These are phyloP conservation scores for Pulveroboletus sp. DNA, from an alignment of 768 basidiomycete species.

Conservation along the genomic window DNA sequence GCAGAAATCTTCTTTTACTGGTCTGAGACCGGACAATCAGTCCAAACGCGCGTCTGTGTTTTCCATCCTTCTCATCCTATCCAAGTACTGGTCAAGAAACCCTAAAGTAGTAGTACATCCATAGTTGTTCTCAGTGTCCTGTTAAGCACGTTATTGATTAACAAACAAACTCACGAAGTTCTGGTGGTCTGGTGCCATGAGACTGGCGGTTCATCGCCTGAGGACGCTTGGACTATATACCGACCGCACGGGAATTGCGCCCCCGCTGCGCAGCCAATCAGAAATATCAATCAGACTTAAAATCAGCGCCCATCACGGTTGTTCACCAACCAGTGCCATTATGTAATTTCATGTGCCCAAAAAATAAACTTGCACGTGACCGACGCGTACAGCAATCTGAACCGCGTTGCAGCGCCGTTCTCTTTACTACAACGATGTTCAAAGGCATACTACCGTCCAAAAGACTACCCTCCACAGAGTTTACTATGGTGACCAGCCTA, in stretches of 20 bases:
- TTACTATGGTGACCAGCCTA: constrained; percentile 64
- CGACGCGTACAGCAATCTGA: constrained; percentile 29
- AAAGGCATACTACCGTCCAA: constrained; percentile 75
- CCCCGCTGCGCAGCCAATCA: constrained; percentile 18
- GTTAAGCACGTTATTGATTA: constrained; percentile 6
- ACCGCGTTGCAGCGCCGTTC: constrained; percentile 24
- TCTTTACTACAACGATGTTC: constrained; percentile 53
- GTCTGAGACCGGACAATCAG: constrained; percentile 21
- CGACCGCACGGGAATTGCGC: constrained; percentile 31
- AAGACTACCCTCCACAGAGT: constrained; percentile 64
- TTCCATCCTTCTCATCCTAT: constrained; percentile 20
- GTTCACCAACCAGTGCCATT: constrained; percentile 8
- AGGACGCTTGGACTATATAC: constrained; percentile 23
- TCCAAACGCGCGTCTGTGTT: neutral
- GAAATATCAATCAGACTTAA: neutral
- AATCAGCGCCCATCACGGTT: constrained; percentile 18
- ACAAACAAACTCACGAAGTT: constrained; percentile 3
- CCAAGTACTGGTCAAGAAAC: constrained; percentile 6
- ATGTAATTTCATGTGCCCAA: constrained; percentile 9
- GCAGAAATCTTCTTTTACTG: constrained; percentile 27
- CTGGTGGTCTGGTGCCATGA: neutral
- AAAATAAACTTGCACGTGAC: constrained; percentile 34
- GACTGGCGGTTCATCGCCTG: neutral
- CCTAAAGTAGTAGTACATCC: constrained; percentile 14
- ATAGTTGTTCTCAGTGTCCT: constrained; percentile 13